These are phyloP conservation scores for Ceratocystis alfenasii DNA, from an alignment of 2,329 filamentous ascomycete genomes.

Conservation along the genomic window DNA sequence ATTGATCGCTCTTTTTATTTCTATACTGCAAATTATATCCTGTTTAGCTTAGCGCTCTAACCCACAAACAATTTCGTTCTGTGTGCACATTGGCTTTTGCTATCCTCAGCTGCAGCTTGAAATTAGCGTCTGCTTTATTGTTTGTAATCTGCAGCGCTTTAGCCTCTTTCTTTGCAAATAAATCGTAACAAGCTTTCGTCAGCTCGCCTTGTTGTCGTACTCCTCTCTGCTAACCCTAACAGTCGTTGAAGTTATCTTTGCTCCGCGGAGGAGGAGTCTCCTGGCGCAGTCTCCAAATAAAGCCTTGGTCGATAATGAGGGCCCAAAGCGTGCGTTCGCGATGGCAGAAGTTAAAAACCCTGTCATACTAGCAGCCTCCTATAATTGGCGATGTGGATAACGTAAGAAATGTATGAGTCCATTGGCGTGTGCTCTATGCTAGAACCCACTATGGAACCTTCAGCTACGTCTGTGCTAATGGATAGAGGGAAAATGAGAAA, in stretches of 20 bases:
- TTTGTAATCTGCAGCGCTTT: not conserved
- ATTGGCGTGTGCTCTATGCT: constrained; percentile 1
- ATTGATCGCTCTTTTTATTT: not conserved
- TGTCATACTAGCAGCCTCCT: constrained; percentile 4
- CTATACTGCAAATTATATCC: not conserved
- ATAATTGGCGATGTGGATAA: constrained; percentile 7
- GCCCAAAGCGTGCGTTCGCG: not conserved
- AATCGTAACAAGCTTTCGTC: not conserved
- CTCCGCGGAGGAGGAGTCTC: too few relatives aligned
- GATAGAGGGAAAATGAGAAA: not conserved
- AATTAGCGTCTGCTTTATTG: not conserved
- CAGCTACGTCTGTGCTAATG: not conserved
- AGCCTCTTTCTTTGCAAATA: not conserved
- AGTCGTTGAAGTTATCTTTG: too few relatives aligned
- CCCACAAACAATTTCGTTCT: not conserved
- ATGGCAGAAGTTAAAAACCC: not conserved
- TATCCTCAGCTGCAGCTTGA: not conserved
- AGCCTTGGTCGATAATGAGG: not conserved
- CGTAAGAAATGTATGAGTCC: not conserved
- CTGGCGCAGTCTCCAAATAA: too few relatives aligned
- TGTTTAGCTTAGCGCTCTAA: not conserved
- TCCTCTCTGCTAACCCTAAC: too few relatives aligned
- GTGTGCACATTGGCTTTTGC: not conserved
- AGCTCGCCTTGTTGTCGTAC: not conserved
- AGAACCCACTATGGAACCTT: not conserved